A percentile compares a stretch with the other conserved stretches of the same genome.
Conservation (phyloP, 306 rosid species). For the Herpetospermum pedunculosum region DNA sequence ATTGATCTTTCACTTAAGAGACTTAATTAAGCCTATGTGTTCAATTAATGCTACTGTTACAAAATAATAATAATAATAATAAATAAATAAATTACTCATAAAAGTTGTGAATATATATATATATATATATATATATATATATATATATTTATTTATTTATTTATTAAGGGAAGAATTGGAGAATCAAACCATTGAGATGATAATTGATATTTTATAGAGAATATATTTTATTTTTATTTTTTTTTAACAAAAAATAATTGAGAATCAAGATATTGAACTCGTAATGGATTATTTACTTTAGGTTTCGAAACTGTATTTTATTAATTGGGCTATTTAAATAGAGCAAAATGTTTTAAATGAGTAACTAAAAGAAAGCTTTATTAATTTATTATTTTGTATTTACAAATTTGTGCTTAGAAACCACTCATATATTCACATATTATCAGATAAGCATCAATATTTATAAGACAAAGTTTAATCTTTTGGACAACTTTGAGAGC, state of each 20-base stretch:
- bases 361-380: not conserved
- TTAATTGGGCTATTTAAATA: not conserved
- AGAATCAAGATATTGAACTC: not conserved
- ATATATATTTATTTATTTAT: too few relatives aligned
- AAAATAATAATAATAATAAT: too few relatives aligned
- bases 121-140: too few relatives aligned
- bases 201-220: too few relatives aligned
- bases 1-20: not conserved
- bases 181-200: too few relatives aligned
- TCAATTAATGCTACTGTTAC: not conserved
- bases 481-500: not conserved
- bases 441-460: not conserved
- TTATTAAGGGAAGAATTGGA: too few relatives aligned
- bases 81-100: too few relatives aligned
- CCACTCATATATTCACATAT: not conserved
- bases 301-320: too few relatives aligned
- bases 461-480: not conserved
- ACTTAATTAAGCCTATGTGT: not conserved
- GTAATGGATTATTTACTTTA: not conserved
- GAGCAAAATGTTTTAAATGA: not conserved
- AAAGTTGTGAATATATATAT: too few relatives aligned
- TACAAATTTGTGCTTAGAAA: not conserved
- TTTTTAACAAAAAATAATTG: not conserved
- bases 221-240: too few relatives aligned
- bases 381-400: not conserved